These are phyloP conservation scores for Apiospora hydei DNA, from an alignment of 2,329 filamentous ascomycete species.

Conservation along the genomic window DNA sequence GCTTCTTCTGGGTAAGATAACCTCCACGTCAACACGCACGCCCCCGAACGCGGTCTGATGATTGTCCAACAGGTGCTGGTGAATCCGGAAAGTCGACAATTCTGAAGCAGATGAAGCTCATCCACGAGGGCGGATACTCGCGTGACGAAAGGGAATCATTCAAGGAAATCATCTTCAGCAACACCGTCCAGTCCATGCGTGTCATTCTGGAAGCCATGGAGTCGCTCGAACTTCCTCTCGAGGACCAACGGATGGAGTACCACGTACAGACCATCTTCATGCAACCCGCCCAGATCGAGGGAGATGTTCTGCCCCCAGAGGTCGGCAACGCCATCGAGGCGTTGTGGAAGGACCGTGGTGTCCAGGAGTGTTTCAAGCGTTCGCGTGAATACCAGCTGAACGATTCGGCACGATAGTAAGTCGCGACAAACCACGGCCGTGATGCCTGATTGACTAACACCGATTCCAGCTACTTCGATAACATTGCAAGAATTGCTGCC, in stretches of 20 bases:
- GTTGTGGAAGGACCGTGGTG: conserved; percentile 90
- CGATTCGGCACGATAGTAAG: conserved; percentile 94
- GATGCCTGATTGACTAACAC: conserved; percentile 42
- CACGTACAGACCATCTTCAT: conserved; percentile 99
- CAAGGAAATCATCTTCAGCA: conserved; percentile 76
- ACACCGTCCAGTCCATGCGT: conserved; percentile 74
- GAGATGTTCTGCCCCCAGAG: conserved; percentile 91
- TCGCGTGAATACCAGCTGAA: conserved; percentile 96
- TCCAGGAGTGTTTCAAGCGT: conserved; percentile 94
- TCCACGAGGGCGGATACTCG: conserved; percentile 98
- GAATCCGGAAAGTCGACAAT: conserved; percentile 97
- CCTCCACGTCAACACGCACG: conserved; percentile 3
- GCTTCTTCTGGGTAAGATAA: conserved; percentile 86
- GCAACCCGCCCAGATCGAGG: conserved; percentile 96
- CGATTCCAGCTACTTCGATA: conserved; percentile 86
- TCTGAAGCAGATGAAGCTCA: conserved; percentile 98
- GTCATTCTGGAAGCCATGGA: conserved; percentile 75
- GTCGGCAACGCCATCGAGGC: conserved; percentile 92
- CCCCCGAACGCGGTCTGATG: conserved; percentile 9
- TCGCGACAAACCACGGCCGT: conserved; percentile 35
- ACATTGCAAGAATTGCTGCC: conserved; percentile 87
- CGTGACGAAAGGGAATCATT: conserved; percentile 80
- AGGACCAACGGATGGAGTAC: conserved; percentile 93
- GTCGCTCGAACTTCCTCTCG: conserved; percentile 78
- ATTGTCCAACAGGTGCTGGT: conserved; percentile 76